phyloP scores from a whole-genome alignment of 108 stramenopile species.

The Skeletonema tropicum region DNA sequence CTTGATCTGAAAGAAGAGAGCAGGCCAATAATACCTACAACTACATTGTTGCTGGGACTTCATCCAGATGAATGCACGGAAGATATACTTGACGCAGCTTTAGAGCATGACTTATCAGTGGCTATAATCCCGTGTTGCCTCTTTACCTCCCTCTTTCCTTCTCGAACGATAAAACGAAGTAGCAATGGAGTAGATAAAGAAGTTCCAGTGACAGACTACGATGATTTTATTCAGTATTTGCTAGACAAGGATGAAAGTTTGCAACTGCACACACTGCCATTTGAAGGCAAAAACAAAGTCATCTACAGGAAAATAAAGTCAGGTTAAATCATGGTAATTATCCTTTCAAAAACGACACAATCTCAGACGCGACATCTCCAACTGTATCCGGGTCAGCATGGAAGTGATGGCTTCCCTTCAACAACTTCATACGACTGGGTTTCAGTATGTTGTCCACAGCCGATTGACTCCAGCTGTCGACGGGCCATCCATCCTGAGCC shows the following conservation, averaged over 20 bases:
- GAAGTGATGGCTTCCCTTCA: conserved; percentile 84
- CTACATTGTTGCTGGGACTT: conserved; percentile 54
- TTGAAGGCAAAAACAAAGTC: conserved; percentile 72
- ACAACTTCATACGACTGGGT: conserved; percentile 34
- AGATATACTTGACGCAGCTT: conserved; percentile 70
- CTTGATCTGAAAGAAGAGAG: neutral
- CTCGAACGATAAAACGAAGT: conserved; percentile 20
- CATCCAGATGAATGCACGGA: conserved; percentile 79
- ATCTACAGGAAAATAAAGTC: conserved; percentile 42
- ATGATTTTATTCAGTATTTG: conserved; percentile 64
- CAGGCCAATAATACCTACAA: conserved; percentile 4
- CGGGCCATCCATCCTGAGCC: conserved; percentile 83
- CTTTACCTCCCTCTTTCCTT: conserved; percentile 63
- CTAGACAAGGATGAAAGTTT: conserved; percentile 61
- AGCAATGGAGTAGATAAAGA: neutral
- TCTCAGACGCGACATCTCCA: conserved; percentile 49
- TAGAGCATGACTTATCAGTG: conserved; percentile 48
- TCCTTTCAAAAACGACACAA: conserved; percentile 38
- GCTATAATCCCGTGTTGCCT: conserved; percentile 78
- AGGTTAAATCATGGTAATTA: too few relatives aligned
- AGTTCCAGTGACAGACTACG: conserved; percentile 50
- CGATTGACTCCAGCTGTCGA: conserved; percentile 23
- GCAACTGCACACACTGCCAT: conserved; percentile 47
- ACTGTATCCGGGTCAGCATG: conserved; percentile 83
- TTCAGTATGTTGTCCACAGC: conserved; percentile 47